A percentile compares a stretch with the other conserved stretches of the same genome.
Evolutionary conservation across 164 flowering plant species (phyloP).

Genomic region (Cinnamomum chago): DNA sequence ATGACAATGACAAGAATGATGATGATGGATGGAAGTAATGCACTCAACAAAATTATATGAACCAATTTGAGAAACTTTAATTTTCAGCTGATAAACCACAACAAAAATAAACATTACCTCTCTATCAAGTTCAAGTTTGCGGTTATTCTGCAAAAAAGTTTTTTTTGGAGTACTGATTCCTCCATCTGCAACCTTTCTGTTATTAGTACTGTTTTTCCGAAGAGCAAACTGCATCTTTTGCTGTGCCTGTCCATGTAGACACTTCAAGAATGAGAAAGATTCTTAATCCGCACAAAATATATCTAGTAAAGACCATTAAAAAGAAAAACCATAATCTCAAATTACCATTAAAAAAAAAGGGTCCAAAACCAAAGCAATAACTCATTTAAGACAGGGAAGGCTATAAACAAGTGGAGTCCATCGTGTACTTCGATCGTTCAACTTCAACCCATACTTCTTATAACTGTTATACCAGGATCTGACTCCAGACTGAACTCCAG

Average conservation of each 20-base stretch:
- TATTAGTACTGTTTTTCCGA: constrained; percentile 21
- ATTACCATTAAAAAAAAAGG: too few species aligned
- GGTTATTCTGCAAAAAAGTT: constrained; percentile 16
- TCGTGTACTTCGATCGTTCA: too few species aligned
- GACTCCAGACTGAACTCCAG: too few species aligned
- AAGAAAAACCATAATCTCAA: too few species aligned
- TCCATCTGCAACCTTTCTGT: constrained; percentile 19
- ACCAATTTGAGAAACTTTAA: background rate
- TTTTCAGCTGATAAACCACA: constrained; percentile 6
- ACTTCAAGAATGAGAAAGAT: background rate
- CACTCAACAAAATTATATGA: background rate
- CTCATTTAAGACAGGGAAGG: too few species aligned
- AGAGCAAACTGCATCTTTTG: constrained; percentile 40
- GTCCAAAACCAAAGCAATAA: too few species aligned
- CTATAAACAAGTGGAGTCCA: too few species aligned
- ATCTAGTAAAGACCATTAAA: too few species aligned
- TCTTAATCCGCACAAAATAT: too few species aligned
- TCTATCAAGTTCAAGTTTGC: constrained; percentile 5
- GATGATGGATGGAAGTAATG: background rate
- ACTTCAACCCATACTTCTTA: too few species aligned
- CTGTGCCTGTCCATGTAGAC: constrained; percentile 23
- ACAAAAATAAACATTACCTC: constrained; percentile 23
- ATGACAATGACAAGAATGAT: background rate
- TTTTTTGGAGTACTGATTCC: constrained; percentile 21
- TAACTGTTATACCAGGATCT: too few species aligned